Base-by-base conservation (phyloP, 192 early-diverging fungal genomes). In the Oehlia diaphana region DNA sequence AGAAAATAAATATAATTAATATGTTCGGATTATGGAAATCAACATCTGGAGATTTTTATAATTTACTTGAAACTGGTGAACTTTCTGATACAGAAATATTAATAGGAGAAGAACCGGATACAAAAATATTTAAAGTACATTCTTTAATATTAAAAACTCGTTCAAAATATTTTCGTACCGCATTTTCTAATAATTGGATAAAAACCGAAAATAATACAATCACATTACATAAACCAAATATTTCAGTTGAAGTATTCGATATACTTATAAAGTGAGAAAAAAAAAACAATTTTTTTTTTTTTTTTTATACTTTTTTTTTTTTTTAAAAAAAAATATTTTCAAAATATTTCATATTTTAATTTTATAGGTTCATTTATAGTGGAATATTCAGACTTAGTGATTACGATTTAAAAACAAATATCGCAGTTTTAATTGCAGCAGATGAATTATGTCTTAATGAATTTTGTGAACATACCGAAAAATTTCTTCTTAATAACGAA, bases 101-200 rank as follows among this genome's bases (percentile, higher is more conserved):
- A n/a, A n/a, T 72, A 13, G 70, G 70, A 8, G 42, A 72, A 28
- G 70, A 39, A 47, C 23, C 39, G 5, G 2, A 72, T 47, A 49
- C 44, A 49, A 72, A 44, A n/a, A 42, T 9, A 0, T 72, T 72
- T 28, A 33, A 72, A 47, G n/a, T 21, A 21, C 42, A 72, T 72
- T 72, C 70, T n/a, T 37, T 47, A 26, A 39, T 72, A 49, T 50
- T 72, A 39, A 47, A 37, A 47, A 50, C 23, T 26, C 70, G 70
- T 72, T 72, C 70, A 8, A 5, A n/a, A 26, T 72, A 49, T 47
- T 72, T 72, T 47, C 65, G 33, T 16, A 37, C 42, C 2, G 70
- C 70, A 19, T 39, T 72, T 3, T 42, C 39, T n/a, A 28, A 23
- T 26, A 21, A n/a, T 2, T 72, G 70, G 70, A 19, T 13, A 21